phyloP scores from a whole-genome alignment of 2,329 filamentous ascomycete species.

The Claviceps humidiphila region DNA sequence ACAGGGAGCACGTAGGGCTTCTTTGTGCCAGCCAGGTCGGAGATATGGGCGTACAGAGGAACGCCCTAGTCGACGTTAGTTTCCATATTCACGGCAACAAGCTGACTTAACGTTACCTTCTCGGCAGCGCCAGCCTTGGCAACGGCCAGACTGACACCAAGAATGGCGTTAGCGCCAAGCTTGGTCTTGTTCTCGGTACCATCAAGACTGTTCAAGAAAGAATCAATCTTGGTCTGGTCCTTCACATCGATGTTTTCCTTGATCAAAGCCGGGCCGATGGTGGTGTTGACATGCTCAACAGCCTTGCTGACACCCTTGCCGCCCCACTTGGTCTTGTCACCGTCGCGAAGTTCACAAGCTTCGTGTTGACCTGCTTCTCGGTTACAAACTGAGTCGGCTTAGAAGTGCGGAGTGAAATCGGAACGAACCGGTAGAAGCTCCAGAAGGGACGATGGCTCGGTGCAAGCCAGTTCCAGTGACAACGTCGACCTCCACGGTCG shows the following conservation, averaged over 20 bases:
- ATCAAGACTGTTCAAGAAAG: slow-evolving; percentile 76
- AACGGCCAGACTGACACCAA: slow-evolving; percentile 71
- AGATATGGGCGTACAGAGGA: slow-evolving; percentile 78
- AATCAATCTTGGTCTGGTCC: slow-evolving; percentile 72
- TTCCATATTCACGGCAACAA: background rate
- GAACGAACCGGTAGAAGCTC: slow-evolving; percentile 76
- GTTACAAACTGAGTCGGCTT: slow-evolving; percentile 16
- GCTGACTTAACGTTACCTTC: slow-evolving; percentile 39
- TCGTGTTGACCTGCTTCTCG: slow-evolving; percentile 61
- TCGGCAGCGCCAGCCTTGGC: slow-evolving; percentile 83
- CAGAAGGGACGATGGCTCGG: slow-evolving; percentile 93
- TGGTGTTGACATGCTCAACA: slow-evolving; percentile 71
- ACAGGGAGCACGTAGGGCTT: slow-evolving; percentile 84
- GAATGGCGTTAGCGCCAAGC: slow-evolving; percentile 78
- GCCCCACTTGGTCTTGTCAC: slow-evolving; percentile 73
- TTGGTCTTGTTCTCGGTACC: slow-evolving; percentile 78
- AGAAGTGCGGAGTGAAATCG: slow-evolving; percentile 13
- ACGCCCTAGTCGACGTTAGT: slow-evolving; percentile 39
- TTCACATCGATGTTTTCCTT: slow-evolving; percentile 74
- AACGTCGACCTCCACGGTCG: slow-evolving; percentile 95
- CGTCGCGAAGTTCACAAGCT: slow-evolving; percentile 81
- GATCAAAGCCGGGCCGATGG: slow-evolving; percentile 70
- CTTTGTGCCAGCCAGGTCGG: slow-evolving; percentile 78
- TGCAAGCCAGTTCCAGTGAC: slow-evolving; percentile 93
- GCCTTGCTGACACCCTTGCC: slow-evolving; percentile 84